Conservation (phyloP, 495 filamentous ascomycete species). For the Aeminium ludgeri region DNA sequence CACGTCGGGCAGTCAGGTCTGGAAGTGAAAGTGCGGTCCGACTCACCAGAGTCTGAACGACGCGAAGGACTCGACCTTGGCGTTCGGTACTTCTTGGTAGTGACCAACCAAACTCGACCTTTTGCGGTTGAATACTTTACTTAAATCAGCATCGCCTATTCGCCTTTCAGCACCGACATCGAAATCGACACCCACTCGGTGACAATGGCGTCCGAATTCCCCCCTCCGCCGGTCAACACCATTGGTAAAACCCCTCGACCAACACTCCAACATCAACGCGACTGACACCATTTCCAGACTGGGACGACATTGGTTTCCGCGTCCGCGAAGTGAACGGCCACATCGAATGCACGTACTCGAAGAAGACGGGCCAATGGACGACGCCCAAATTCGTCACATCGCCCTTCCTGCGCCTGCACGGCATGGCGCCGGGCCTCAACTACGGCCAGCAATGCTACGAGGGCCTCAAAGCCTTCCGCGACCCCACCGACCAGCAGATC, state of each 20-base stretch:
- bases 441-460: constrained; percentile 30
- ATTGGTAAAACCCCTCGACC: constrained; percentile 35
- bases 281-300: constrained; percentile 38
- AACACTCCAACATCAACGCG: not conserved
- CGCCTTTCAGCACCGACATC: too few species aligned
- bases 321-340: constrained; percentile 45
- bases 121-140: too few species aligned
- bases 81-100: too few species aligned
- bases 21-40: not conserved
- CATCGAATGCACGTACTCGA: constrained; percentile 27
- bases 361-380: constrained; percentile 25
- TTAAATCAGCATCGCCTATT: too few species aligned
- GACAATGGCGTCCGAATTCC: constrained; percentile 36
- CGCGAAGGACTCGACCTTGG: not conserved
- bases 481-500: constrained; percentile 22
- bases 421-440: constrained; percentile 31
- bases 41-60: not conserved
- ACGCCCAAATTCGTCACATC: constrained; percentile 27
- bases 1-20: too few species aligned
- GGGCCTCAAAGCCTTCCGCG: constrained; percentile 27
- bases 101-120: too few species aligned
- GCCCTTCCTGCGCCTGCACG: constrained; percentile 28
- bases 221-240: constrained; percentile 63
- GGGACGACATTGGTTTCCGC: constrained; percentile 77
- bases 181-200: too few species aligned